phyloP scores from a whole-genome alignment of 2,329 filamentous ascomycete genomes.

The Aspergillus spinulosporus region DNA sequence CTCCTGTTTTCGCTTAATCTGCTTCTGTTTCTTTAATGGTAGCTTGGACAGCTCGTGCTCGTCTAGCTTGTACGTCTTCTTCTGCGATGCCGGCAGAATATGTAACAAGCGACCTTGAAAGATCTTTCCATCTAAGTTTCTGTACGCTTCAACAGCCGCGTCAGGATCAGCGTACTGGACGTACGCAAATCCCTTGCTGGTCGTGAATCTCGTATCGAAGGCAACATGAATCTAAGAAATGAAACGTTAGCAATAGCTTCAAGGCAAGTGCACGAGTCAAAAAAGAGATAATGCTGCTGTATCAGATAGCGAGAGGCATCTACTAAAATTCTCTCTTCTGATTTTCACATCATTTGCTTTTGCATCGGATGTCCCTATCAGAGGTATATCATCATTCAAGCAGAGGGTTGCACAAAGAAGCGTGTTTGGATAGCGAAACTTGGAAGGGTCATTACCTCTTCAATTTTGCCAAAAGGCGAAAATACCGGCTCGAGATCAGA shows the following conservation, averaged over 20 bases:
- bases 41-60: constrained; percentile 88
- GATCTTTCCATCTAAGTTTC: constrained; percentile 74
- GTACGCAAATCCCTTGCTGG: constrained; percentile 87
- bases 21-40: constrained; percentile 89
- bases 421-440: constrained; percentile 17
- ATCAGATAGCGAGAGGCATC: constrained; percentile 93
- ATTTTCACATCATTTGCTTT: constrained; percentile 79
- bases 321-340: constrained; percentile 97
- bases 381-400: constrained; percentile 84
- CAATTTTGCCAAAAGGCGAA: constrained; percentile 66
- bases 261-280: constrained; percentile 31
- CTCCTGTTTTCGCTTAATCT: constrained; percentile 81
- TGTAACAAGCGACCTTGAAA: constrained; percentile 94
- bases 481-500: constrained; percentile 75
- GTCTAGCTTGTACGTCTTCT: constrained; percentile 77
- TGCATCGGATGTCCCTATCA: constrained; percentile 99
- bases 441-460: constrained; percentile 71
- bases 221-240: constrained; percentile 77
- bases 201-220: constrained; percentile 65
- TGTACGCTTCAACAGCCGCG: constrained; percentile 75
- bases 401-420: constrained; percentile 22
- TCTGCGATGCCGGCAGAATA: constrained; percentile 79
- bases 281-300: constrained; percentile 34
- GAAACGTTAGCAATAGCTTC: constrained; percentile 44
- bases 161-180: constrained; percentile 73